These are phyloP conservation scores for Waltergamsia citrina DNA, from an alignment of 2,329 filamentous ascomycete genomes.

Conservation along the genomic window DNA sequence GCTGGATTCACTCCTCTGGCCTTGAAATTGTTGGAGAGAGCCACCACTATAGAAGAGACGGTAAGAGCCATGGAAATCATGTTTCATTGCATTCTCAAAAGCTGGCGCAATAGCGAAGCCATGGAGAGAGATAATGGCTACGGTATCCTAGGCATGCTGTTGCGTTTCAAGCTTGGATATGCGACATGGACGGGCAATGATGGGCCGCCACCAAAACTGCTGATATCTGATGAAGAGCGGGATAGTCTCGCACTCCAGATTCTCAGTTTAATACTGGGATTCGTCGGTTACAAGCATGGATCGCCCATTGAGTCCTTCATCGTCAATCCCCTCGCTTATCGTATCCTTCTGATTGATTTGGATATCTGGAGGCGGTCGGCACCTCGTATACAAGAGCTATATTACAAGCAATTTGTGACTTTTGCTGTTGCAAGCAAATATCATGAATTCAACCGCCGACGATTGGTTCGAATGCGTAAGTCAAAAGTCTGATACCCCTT, in stretches of 20 bases:
- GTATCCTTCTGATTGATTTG: slow-evolving; percentile 82
- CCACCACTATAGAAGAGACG: slow-evolving; percentile 60
- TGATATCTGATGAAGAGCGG: slow-evolving; percentile 40
- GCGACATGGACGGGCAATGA: slow-evolving; percentile 19
- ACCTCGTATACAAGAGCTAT: slow-evolving; percentile 69
- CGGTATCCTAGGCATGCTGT: slow-evolving; percentile 71
- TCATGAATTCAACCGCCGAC: slow-evolving; percentile 82
- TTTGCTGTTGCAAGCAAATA: slow-evolving; percentile 89
- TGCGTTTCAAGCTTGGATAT: slow-evolving; percentile 72
- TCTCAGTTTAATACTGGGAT: slow-evolving; percentile 68
- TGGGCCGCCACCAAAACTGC: slow-evolving; percentile 24
- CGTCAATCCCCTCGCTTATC: slow-evolving; percentile 89
- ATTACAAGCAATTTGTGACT: slow-evolving; percentile 84
- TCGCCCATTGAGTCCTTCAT: slow-evolving; percentile 82
- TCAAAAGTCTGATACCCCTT: not conserved
- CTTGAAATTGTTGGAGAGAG: slow-evolving; percentile 73
- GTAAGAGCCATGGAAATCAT: slow-evolving; percentile 73
- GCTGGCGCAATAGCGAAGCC: slow-evolving; percentile 95
- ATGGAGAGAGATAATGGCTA: slow-evolving; percentile 97
- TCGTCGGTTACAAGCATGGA: slow-evolving; percentile 80
- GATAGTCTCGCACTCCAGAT: slow-evolving; percentile 52
- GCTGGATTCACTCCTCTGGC: slow-evolving; percentile 85
- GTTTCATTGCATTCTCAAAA: slow-evolving; percentile 77
- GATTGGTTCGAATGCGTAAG: slow-evolving; percentile 84
- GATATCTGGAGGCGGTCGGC: slow-evolving; percentile 86